Base-by-base conservation (phyloP, 768 basidiomycete species). In the Wakefieldia striispora region DNA sequence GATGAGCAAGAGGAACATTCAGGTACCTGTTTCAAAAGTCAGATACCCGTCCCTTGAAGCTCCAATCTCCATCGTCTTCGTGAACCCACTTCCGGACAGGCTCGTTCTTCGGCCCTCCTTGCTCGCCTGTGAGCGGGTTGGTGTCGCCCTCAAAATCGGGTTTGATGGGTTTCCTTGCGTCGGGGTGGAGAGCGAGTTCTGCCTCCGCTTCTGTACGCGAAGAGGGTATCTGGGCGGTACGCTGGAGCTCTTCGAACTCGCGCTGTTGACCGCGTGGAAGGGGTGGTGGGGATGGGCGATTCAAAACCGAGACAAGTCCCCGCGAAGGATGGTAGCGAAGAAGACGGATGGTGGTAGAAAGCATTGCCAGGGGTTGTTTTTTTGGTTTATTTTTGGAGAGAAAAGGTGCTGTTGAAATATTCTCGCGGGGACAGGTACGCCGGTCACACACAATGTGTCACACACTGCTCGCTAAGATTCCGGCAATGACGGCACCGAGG, bases 101-200 rank as follows among this genome's bases (percentile, higher is more conserved):
- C 64, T 95, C 93, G 26, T 73, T 76, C 73, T 94, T 95, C 19
- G 93, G 93, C 0, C 93, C 93, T 0, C 89, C 91, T 40, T 78
- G 70, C 67, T 95, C 93, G 12, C 93, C 93, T 3, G 93, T 95
- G 2, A 57, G 57, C 1, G 92, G 93, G 59, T 95, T 93, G 33
- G 75, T 66, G 38, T 92, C 84, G 17, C 92, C 93, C 49, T 87
- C 81, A 59, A 93, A 94, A 56, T 88, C 84, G 10, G 83, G 74
- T 17, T 73, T 70, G 20, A 84, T 50, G 1, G 82, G 80, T 14
- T 67, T 65, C 20, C 76, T 81, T 0, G 86, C 80, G 61, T 93
- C 88, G 2, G 88, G 87, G 60, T 92, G 89, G 38, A 81, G 60
- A 2, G 79, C 71, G 17, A 77, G 70, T 24, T 75, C 70, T 34